phyloP scores from a whole-genome alignment of 2,329 filamentous ascomycete species.

The Conoideocrella luteorostrata region DNA sequence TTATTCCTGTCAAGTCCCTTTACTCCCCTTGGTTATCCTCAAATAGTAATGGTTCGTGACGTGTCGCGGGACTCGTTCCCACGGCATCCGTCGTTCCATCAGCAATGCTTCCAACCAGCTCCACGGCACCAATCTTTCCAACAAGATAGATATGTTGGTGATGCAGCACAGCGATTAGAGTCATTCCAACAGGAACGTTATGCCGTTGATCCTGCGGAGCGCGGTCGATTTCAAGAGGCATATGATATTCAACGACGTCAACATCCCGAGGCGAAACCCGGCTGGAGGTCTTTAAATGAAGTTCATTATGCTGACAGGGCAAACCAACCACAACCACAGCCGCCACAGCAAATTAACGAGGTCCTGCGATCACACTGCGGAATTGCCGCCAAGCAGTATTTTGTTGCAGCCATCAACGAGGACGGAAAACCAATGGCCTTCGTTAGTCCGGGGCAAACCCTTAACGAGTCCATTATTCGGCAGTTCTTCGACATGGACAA shows the following conservation, averaged over 20 bases:
- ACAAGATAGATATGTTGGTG: slow-evolving; percentile 22
- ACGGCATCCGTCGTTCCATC: slow-evolving; percentile 23
- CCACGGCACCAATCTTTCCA: slow-evolving; percentile 24
- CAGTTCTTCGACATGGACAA: slow-evolving; percentile 41
- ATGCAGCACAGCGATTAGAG: slow-evolving; percentile 22
- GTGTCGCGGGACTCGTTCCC: slow-evolving; percentile 33
- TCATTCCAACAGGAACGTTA: slow-evolving; percentile 25
- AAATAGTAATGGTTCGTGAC: slow-evolving; percentile 33
- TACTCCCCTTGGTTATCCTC: not conserved
- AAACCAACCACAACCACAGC: slow-evolving; percentile 23
- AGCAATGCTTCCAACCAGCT: slow-evolving; percentile 15
- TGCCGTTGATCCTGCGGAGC: slow-evolving; percentile 21
- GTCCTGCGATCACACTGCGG: slow-evolving; percentile 46
- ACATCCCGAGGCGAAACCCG: slow-evolving; percentile 30
- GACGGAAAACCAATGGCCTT: slow-evolving; percentile 41
- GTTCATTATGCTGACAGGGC: slow-evolving; percentile 5
- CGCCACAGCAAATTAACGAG: slow-evolving; percentile 40
- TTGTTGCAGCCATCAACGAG: slow-evolving; percentile 44
- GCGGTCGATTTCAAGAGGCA: slow-evolving; percentile 27
- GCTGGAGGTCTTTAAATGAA: not conserved
- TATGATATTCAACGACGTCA: slow-evolving; percentile 29
- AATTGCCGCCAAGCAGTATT: slow-evolving; percentile 45
- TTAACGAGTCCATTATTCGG: slow-evolving; percentile 31
- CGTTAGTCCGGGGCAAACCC: slow-evolving; percentile 33
- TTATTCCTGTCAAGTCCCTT: not conserved